Percentiles rank a stretch among this genome's conserved stretches.
Evolutionary conservation across 768 basidiomycete genomes (phyloP).

Genomic region (Astraeus odoratus): DNA sequence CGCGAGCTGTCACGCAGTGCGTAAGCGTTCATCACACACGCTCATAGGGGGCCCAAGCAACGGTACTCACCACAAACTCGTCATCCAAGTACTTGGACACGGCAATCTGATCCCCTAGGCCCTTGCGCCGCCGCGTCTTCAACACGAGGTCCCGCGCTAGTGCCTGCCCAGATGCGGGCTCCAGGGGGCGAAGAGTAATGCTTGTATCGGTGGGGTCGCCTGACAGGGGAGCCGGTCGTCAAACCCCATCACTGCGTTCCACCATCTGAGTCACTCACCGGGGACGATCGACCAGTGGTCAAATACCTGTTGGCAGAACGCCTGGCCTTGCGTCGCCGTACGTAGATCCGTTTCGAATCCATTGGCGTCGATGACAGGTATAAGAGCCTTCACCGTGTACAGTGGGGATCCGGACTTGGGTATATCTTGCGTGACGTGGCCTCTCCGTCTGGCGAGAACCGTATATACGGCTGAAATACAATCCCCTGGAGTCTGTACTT

Average conservation of each 20-base stretch:
- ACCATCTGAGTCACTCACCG: slow-evolving; percentile 41
- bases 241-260: not conserved
- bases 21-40: slow-evolving; percentile 6
- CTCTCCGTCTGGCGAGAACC: slow-evolving; percentile 94
- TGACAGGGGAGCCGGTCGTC: slow-evolving; percentile 20
- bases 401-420: slow-evolving; percentile 97
- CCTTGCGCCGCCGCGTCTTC: slow-evolving; percentile 94
- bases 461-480: slow-evolving; percentile 99
- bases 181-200: slow-evolving; percentile 92
- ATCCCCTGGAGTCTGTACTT: slow-evolving; percentile 98
- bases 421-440: slow-evolving; percentile 98
- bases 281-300: slow-evolving; percentile 99
- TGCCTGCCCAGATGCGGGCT: slow-evolving; percentile 95
- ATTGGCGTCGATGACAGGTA: slow-evolving; percentile 97
- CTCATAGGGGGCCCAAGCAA: not conserved
- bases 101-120: slow-evolving; percentile 93
- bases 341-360: slow-evolving; percentile 98
- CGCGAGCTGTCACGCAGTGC: slow-evolving; percentile 57
- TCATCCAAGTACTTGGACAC: slow-evolving; percentile 97
- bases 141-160: slow-evolving; percentile 91
- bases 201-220: slow-evolving; percentile 98
- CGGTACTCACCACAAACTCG: slow-evolving; percentile 77
- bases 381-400: slow-evolving; percentile 96
- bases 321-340: slow-evolving; percentile 97
- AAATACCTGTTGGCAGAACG: slow-evolving; percentile 96